Evolutionary conservation across 176 grass and related monocot species (phyloP).

Genomic region (sorghum (Sorghum bicolor)): DNA sequence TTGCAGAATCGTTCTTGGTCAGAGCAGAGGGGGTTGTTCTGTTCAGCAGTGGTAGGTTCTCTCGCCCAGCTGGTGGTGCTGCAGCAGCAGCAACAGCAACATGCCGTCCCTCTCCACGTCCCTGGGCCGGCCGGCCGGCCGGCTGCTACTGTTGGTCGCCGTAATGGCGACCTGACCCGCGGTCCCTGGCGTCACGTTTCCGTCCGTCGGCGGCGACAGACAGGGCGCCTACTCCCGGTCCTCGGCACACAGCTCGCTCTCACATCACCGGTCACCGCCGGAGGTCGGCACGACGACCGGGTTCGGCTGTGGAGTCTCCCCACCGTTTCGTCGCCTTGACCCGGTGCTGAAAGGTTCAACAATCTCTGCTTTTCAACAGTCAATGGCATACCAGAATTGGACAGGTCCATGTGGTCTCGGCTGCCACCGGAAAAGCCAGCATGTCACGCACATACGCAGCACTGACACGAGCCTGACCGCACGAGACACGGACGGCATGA

Average conservation of each 20-base stretch:
- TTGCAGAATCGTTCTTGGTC: conserved; percentile 6
- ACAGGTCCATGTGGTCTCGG: too few relatives aligned
- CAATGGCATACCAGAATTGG: neutral
- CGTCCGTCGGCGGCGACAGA: neutral
- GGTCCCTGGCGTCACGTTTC: neutral
- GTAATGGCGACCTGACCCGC: neutral
- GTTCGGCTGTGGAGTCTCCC: neutral
- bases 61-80: neutral
- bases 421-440: neutral
- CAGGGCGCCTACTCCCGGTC: neutral
- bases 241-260: neutral
- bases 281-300: neutral
- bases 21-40: neutral
- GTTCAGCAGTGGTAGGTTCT: neutral
- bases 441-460: conserved; percentile 10
- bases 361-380: neutral
- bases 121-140: neutral
- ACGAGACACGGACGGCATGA: neutral
- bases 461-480: neutral
- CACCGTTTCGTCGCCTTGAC: conserved; percentile 13
- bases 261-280: neutral
- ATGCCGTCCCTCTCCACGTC: neutral
- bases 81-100: neutral
- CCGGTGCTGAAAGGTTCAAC: neutral
- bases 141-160: conserved; percentile 9